phyloP scores from a whole-genome alignment of 768 basidiomycete genomes.

The Hypholoma fasciculare region DNA sequence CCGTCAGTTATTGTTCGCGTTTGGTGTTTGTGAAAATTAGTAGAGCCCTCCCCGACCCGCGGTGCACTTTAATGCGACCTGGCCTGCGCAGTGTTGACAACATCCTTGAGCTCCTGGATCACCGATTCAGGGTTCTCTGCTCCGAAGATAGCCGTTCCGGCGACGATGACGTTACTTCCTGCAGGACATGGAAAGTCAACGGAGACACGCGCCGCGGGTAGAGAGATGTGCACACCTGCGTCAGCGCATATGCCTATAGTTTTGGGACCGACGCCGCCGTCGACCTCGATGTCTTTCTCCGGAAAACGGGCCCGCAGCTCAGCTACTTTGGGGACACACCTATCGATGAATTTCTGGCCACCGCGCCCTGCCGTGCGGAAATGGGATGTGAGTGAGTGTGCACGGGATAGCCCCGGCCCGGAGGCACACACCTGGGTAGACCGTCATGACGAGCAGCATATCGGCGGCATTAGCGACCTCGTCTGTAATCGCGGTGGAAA shows the following conservation, averaged over 20 bases:
- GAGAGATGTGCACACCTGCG: constrained; percentile 58
- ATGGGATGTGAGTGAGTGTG: too few relatives aligned
- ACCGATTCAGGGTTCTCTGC: constrained; percentile 78
- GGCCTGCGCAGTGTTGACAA: constrained; percentile 68
- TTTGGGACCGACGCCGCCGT: constrained; percentile 94
- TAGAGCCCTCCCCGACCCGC: neutral
- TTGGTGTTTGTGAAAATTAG: neutral
- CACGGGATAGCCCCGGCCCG: neutral
- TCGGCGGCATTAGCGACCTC: constrained; percentile 82
- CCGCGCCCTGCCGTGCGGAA: constrained; percentile 61
- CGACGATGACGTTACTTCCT: constrained; percentile 99
- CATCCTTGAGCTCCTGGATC: constrained; percentile 68
- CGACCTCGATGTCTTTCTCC: constrained; percentile 95
- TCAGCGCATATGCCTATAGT: constrained; percentile 87
- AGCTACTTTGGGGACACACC: constrained; percentile 90
- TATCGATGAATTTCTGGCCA: constrained; percentile 94
- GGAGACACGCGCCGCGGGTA: neutral
- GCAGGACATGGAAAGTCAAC: neutral
- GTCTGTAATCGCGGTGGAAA: constrained; percentile 84
- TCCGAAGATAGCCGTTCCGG: constrained; percentile 93
- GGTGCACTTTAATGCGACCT: neutral
- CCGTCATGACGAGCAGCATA: constrained; percentile 98
- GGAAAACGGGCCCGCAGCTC: constrained; percentile 92
- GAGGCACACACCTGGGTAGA: constrained; percentile 73
- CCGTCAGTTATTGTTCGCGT: neutral